Evolutionary conservation across 2,329 filamentous ascomycete species (phyloP), one percentile per base, ranked within the genome.

Genomic region (Didymella exigua): DNA sequence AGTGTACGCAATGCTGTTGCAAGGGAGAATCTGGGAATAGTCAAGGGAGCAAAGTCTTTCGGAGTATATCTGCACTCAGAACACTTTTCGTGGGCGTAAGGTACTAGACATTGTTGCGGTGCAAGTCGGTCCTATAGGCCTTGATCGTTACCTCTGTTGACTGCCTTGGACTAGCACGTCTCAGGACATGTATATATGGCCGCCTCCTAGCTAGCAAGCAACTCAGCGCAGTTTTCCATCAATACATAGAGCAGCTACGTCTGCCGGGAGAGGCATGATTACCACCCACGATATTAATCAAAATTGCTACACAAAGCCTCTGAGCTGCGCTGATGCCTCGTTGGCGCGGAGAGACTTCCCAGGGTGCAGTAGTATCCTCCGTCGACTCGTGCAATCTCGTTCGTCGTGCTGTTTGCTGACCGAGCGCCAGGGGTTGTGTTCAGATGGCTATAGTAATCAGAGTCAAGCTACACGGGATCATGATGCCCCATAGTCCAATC

Each of bases 1-100:
- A 80, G 82, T 69, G 76, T 80, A 8, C 70, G 78, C 2, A 78
- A 80, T 65, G 79, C 78, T 7, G 78, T 79, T 18, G 79, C 79
- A 1, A 48, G 48, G n/a, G 75, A 74, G 34, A 79, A 82, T 49
- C 43, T 75, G 49, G 55, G 57, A 7, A 72, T 77, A 11, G 23
- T 79, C 7, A 72, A 61, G 16, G 70, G 65, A 5, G 63, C 58
- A 1, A 66, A 61, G 42, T 51, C 54, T 4, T 66, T 67, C 29
- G 74, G 76, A 27, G 70, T 81, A 2, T 81, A 79, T 66, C 57
- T 82, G 51, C 79, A 82, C 66, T 74, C 75, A 19, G 80, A 82
- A 66, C 73, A 78, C 49, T 82, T 82, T 34, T 63, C 63, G 3
- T 65, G 60, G 58, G 62, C 60, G 7, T 54, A 18, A 51, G 2